phyloP scores from a whole-genome alignment of 352 stramenopile species.

The Pythium sp. region DNA sequence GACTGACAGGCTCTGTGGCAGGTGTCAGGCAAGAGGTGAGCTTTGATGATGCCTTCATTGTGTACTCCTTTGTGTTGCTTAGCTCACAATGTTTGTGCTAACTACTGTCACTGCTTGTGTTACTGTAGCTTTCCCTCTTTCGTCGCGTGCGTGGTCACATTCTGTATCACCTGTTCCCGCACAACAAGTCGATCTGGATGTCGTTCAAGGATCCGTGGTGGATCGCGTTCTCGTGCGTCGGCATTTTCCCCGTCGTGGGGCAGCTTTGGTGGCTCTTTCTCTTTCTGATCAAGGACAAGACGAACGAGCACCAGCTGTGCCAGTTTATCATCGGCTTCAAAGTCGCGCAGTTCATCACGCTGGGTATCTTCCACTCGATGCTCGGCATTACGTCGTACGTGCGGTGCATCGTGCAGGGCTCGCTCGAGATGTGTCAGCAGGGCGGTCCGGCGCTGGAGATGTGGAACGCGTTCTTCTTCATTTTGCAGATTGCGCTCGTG shows the following conservation, averaged over 20 bases:
- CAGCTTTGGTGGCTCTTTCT: conserved; percentile 90
- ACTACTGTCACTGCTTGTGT: not conserved
- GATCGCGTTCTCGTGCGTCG: conserved; percentile 70
- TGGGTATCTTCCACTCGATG: conserved; percentile 70
- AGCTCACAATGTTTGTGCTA: not conserved
- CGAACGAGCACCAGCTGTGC: conserved; percentile 90
- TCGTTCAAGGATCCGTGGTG: conserved; percentile 84
- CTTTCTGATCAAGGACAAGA: conserved; percentile 90
- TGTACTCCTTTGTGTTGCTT: not conserved
- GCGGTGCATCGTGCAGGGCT: conserved; percentile 62
- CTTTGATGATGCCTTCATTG: not conserved
- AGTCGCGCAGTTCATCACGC: conserved; percentile 87
- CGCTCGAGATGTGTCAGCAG: conserved; percentile 52
- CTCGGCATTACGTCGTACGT: conserved; percentile 70
- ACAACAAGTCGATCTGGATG: conserved; percentile 88
- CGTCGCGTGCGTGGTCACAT: conserved; percentile 64
- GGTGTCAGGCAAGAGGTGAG: not conserved
- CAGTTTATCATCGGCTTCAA: conserved; percentile 92
- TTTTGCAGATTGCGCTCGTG: conserved; percentile 79
- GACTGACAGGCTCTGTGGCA: not conserved
- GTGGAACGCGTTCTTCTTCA: conserved; percentile 79
- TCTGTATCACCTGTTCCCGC: conserved; percentile 86
- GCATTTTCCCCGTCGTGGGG: conserved; percentile 79
- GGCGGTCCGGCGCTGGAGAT: conserved; percentile 56
- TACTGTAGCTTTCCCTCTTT: conserved; percentile 32